Evolutionary conservation across 176 grass and related monocot species (phyloP).

Genomic region (Zizania latifolia): DNA sequence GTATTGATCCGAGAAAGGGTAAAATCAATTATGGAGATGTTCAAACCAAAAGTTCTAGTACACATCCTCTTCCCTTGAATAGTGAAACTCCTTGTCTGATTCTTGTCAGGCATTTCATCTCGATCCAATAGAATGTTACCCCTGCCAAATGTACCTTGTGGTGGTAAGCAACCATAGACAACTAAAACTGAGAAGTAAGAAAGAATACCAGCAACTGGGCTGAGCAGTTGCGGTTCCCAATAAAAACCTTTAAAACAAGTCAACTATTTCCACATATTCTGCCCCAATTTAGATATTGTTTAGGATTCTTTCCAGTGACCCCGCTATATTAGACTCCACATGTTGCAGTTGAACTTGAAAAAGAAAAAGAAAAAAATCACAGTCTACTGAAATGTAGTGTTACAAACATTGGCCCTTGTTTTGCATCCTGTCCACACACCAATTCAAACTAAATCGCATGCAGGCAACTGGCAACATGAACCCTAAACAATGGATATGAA

Average conservation of each 20-base stretch:
- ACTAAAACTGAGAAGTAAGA: constrained; percentile 13
- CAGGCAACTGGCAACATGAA: too few species aligned
- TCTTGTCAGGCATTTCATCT: constrained; percentile 39
- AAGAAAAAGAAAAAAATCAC: background rate
- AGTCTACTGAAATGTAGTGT: background rate
- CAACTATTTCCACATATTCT: background rate
- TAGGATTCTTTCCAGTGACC: background rate
- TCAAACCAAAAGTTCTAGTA: constrained; percentile 61
- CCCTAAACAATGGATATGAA: background rate
- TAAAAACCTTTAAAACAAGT: background rate
- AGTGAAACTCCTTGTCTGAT: constrained; percentile 33
- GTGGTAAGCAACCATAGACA: constrained; percentile 20
- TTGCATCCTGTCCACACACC: background rate
- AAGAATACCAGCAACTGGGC: background rate
- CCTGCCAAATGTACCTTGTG: constrained; percentile 46
- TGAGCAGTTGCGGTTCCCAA: background rate
- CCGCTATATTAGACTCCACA: background rate
- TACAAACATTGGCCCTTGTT: background rate
- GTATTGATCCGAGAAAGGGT: constrained; percentile 95
- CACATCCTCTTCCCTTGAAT: constrained; percentile 58
- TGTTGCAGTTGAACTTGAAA: background rate
- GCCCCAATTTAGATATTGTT: background rate
- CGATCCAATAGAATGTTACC: constrained; percentile 88
- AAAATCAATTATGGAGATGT: constrained; percentile 81
- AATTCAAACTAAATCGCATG: too few species aligned